Conservation (phyloP, 257 asterid species). For the Marsdenia floribunda region DNA sequence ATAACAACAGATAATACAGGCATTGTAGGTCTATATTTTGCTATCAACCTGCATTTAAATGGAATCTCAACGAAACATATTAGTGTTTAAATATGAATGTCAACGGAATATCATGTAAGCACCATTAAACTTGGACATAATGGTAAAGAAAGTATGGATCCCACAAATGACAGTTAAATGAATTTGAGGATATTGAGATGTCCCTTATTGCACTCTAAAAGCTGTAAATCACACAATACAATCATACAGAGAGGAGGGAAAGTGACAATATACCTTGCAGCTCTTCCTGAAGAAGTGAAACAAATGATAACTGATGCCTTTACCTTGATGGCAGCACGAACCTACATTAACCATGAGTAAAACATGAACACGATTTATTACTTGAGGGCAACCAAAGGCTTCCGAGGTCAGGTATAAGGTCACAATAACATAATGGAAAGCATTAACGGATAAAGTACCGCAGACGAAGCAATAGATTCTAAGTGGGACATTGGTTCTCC, state of each 20-base stretch:
- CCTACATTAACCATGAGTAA: constrained; percentile 34
- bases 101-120: background rate
- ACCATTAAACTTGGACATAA: background rate
- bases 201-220: background rate
- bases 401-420: background rate
- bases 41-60: constrained; percentile 55
- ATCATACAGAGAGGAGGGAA: background rate
- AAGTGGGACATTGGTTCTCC: constrained; percentile 93
- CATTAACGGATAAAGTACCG: constrained; percentile 34
- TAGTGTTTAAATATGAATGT: background rate
- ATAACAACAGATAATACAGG: constrained; percentile 87
- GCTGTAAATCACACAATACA: background rate
- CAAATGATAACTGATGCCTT: constrained; percentile 92
- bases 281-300: constrained; percentile 90
- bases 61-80: background rate
- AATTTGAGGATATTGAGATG: constrained; percentile 1
- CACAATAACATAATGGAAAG: background rate
- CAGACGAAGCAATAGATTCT: constrained; percentile 88
- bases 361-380: background rate
- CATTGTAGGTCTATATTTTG: constrained; percentile 94
- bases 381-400: background rate
- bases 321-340: constrained; percentile 90
- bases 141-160: background rate
- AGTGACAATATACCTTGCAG: constrained; percentile 57
- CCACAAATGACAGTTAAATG: background rate